Percentiles rank a stretch among this genome's conserved stretches.
Conservation (phyloP, 2,329 filamentous ascomycete species). For the Monosporascus cannonballus region DNA sequence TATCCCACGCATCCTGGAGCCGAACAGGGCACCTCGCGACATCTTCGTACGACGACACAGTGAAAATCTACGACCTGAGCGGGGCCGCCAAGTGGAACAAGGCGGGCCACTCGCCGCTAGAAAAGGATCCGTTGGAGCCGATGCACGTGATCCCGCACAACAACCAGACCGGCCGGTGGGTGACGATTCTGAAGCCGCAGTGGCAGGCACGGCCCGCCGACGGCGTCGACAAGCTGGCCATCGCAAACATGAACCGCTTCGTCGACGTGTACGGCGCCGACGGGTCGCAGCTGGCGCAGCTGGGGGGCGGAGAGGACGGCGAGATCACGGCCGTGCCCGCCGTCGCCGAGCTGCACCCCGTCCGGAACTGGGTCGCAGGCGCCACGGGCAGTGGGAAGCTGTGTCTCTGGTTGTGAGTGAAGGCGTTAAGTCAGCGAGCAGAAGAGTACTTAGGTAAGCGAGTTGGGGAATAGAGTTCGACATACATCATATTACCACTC, state of each 20-base stretch:
- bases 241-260: slow-evolving; percentile 97
- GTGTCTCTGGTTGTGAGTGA: slow-evolving; percentile 73
- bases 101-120: slow-evolving; percentile 47
- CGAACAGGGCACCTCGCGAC: slow-evolving; percentile 80
- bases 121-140: slow-evolving; percentile 57
- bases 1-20: slow-evolving; percentile 91
- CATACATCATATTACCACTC: too few relatives aligned
- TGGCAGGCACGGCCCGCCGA: slow-evolving; percentile 81
- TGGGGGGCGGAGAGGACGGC: slow-evolving; percentile 64
- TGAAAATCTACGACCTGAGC: slow-evolving; percentile 84
- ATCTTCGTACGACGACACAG: slow-evolving; percentile 87
- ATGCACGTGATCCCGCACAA: slow-evolving; percentile 71
- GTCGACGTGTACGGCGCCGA: slow-evolving; percentile 81
- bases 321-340: slow-evolving; percentile 86
- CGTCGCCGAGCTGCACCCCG: slow-evolving; percentile 85
- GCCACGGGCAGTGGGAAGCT: slow-evolving; percentile 90
- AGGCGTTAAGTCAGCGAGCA: background rate
- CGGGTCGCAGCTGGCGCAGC: slow-evolving; percentile 81
- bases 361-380: slow-evolving; percentile 83
- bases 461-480: background rate
- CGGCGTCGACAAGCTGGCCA: slow-evolving; percentile 78
- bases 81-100: slow-evolving; percentile 54
- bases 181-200: slow-evolving; percentile 74
- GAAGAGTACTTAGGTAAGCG: background rate
- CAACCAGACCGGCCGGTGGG: slow-evolving; percentile 93